A percentile compares a stretch with the other conserved stretches of the same genome.
Conservation (phyloP, 306 rosid species). For the Inga leiocalycina region DNA sequence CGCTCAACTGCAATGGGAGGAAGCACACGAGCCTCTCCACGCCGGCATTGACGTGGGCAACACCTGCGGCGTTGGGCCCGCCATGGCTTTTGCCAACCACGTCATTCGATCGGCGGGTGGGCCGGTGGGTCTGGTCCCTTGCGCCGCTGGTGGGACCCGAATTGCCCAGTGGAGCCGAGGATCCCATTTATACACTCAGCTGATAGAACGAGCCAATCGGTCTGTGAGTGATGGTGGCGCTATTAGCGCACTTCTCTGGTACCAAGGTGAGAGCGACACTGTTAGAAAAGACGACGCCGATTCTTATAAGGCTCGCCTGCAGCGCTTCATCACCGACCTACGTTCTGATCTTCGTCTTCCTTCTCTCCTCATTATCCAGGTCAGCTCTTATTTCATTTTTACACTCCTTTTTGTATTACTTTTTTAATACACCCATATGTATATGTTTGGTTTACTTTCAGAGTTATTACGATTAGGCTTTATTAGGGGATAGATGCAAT, state of each 20-base stretch:
- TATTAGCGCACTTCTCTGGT: conserved; percentile 55
- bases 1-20: conserved; percentile 52
- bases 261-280: conserved; percentile 69
- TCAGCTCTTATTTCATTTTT: background rate
- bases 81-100: conserved; percentile 61
- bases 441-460: too few relatives aligned
- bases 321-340: conserved; percentile 43
- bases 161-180: conserved; percentile 55
- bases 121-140: conserved; percentile 63
- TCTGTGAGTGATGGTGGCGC: conserved; percentile 28
- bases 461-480: background rate
- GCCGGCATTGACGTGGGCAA: conserved; percentile 54
- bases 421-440: too few relatives aligned
- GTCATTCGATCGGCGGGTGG: conserved; percentile 14
- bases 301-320: conserved; percentile 41
- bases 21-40: conserved; percentile 66
- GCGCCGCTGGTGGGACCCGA: conserved; percentile 62
- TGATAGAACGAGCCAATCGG: conserved; percentile 40
- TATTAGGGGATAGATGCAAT: background rate
- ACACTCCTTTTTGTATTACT: background rate
- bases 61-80: conserved; percentile 68
- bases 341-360: conserved; percentile 50
- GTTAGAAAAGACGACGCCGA: conserved; percentile 49
- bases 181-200: conserved; percentile 37
- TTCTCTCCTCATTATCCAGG: conserved; percentile 62